Base-by-base conservation (phyloP, 768 basidiomycete genomes). In the Boletus bicolor region DNA sequence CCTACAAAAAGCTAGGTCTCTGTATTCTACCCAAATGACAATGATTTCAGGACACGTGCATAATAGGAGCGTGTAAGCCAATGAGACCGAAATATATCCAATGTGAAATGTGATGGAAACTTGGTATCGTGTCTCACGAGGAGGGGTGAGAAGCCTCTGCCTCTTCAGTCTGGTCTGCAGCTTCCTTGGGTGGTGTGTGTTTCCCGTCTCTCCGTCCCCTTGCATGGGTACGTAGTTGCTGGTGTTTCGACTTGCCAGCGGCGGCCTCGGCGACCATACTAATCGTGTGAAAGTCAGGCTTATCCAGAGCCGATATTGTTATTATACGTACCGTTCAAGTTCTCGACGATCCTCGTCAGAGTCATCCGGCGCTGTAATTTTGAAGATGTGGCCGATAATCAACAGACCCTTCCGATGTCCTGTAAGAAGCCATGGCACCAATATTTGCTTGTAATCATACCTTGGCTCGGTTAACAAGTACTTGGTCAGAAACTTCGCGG, bases 301-400 rank as follows among this genome's bases (percentile, higher is more conserved):
- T 26, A 28, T 51, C 37, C 15, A 38, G 5, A 38, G 5, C 9
- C 5, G 28, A 10, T 9, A 26, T 30, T 24, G 30, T 19, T 32
- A n/a, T 9, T 51, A 14, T 7, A 68, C 85, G 28, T 63, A 92
- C 89, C 93, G 77, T 73, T 99, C 97, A 19, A 99, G 82, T 72
- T 98, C 93, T 46, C 97, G 82, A 26, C 97, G 84, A 66, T 97
- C 97, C 68, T 89, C 89, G 66, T 97, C 95, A 8, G 91, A 86
- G 68, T 91, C 93, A 67, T 98, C 96, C 3, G 97, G 89, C 32
- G 80, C 68, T 0, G 90, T 82, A 5, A 79, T 74, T 71, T 95
- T 96, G 79, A 98, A 96, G 62, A 96, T 86, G 15, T 88, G 87
- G 7, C 96, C 97, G 35, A 89, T 87, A 15, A 92, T 77, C 54